phyloP scores from a whole-genome alignment of 75 land plant species.

The Sequoiadendron giganteum region DNA sequence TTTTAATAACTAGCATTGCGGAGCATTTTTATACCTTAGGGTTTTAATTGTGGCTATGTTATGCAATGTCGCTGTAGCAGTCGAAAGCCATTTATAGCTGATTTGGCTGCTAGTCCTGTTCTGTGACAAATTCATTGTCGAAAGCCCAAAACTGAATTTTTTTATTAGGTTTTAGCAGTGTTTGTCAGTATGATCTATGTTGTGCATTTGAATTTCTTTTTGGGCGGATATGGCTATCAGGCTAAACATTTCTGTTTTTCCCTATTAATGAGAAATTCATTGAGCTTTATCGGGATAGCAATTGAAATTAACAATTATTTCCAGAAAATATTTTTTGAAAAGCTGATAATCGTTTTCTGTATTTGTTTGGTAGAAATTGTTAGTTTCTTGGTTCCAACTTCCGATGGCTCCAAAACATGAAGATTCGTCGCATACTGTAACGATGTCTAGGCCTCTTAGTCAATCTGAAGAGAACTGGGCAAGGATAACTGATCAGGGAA shows the following conservation, averaged over 20 bases:
- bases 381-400: not conserved
- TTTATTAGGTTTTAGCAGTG: not conserved
- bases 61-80: no score
- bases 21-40: no score
- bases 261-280: no score
- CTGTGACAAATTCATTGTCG: no score
- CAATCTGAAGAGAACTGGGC: conserved; percentile 45
- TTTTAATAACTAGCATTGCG: no score
- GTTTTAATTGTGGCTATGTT: no score
- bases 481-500: conserved; percentile 28
- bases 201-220: not conserved
- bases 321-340: not conserved
- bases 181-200: not conserved
- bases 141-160: no score
- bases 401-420: not conserved
- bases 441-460: conserved; percentile 21
- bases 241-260: no score
- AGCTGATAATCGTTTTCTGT: not conserved
- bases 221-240: not conserved
- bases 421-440: not conserved
- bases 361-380: not conserved
- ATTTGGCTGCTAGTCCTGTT: no score
- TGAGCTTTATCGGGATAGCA: no score
- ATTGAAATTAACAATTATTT: not conserved
- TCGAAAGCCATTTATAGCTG: no score